Base-by-base conservation (phyloP, 345 rosid species). In the Salix arbutifolia region DNA sequence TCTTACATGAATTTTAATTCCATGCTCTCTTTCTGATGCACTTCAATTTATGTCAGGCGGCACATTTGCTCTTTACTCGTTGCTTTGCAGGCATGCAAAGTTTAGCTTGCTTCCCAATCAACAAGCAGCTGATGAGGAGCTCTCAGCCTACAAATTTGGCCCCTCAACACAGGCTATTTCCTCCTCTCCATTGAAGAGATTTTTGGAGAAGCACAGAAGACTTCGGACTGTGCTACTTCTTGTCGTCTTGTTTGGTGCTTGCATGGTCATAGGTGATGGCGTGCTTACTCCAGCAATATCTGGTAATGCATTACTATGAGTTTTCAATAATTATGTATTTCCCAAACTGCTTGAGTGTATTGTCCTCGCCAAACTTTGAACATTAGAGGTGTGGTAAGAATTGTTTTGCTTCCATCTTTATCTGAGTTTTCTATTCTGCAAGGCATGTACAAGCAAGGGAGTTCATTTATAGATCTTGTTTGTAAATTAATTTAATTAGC, bases 121-220 rank as follows among this genome's bases (percentile, higher is more conserved):
- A 83, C 98, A 94, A 87, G 93, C 96, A 56, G 98, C 97, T 81
- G 97, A 94, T 67, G 98, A 92, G 83, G 98, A 94, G 87, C 96
- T 94, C 62, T 90, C 93, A 28, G 38, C 97, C 72, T 94, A 94
- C 84, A 94, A 85, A 73, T 91, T 81, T 83, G 92, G 86, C 37
- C 91, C 90, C 33, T 84, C 90, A 40, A 42, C 80, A 3, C 86
- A 83, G 42, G 35, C 73, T 84, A 77, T 38, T 13, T 19, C 78
- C 77, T 74, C 91, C 56, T 86, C 97, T 79, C 84, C 87, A 4
- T 79, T 94, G 60, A 90, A 83, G 86, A 88, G 88, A 84, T 87
- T 88, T 80, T 50, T 94, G 81, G 96, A 91, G 79, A 94, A 88
- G 84, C 94, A 94, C 88, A 94, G 89, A 75, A 85, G 75, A 77